These are phyloP conservation scores for Ceratocystis variospora DNA, from an alignment of 2,329 filamentous ascomycete species.

Conservation along the genomic window DNA sequence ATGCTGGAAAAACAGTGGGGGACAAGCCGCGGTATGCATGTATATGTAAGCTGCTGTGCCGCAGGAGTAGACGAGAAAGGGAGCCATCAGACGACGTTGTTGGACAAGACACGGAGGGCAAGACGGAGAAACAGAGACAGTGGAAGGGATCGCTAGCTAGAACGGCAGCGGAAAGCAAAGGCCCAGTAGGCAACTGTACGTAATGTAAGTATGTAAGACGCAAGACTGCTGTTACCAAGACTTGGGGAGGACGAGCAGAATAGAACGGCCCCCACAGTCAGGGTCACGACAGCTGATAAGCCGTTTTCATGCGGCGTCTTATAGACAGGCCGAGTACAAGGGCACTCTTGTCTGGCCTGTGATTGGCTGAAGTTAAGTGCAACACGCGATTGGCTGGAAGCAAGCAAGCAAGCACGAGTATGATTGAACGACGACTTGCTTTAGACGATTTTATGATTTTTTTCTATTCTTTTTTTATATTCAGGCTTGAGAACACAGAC, in stretches of 20 bases:
- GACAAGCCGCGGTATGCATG: no score
- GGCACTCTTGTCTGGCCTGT: neutral
- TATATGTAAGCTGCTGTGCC: no score
- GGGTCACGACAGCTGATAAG: neutral
- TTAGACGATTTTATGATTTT: neutral
- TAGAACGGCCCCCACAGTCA: neutral
- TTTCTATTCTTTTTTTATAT: neutral
- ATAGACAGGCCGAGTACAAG: neutral
- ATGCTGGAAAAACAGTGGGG: no score
- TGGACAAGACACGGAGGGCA: neutral
- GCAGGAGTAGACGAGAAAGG: neutral
- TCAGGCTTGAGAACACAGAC: neutral
- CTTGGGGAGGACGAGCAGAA: neutral
- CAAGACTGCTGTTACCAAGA: neutral
- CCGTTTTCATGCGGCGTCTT: neutral
- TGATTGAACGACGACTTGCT: neutral
- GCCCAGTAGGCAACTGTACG: neutral
- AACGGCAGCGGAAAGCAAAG: neutral
- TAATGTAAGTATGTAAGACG: neutral
- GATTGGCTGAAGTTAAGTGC: neutral
- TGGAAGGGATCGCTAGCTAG: slow-evolving; percentile 1
- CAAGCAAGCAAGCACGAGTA: neutral
- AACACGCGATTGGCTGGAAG: neutral
- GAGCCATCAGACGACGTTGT: neutral
- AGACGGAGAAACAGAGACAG: slow-evolving; percentile 1